These are phyloP conservation scores for Nigrospora sphaerica DNA, from an alignment of 2,329 filamentous ascomycete genomes.

Conservation along the genomic window DNA sequence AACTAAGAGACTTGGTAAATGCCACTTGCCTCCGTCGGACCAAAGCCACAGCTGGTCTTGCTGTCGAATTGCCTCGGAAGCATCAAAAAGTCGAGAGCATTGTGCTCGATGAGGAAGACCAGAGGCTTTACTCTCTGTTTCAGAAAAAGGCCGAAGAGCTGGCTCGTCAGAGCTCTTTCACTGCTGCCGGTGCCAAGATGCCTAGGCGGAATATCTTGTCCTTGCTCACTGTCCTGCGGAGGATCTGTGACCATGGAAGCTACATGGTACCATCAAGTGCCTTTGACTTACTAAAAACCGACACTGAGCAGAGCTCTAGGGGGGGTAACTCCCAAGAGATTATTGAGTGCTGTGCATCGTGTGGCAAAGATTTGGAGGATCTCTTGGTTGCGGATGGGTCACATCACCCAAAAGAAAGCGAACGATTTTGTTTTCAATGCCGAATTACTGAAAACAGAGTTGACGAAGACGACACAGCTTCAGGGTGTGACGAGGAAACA, in stretches of 20 bases:
- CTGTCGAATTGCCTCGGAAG: slow-evolving; percentile 9
- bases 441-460: neutral
- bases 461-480: neutral
- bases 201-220: slow-evolving; percentile 7
- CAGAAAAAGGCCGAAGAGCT: slow-evolving; percentile 2
- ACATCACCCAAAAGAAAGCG: neutral
- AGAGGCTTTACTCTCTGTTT: slow-evolving; percentile 14
- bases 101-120: slow-evolving; percentile 2
- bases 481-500: neutral
- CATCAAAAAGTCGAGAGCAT: slow-evolving; percentile 7
- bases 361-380: neutral
- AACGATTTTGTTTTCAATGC: neutral
- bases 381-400: neutral
- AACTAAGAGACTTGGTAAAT: slow-evolving; percentile 14
- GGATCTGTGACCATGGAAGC: slow-evolving; percentile 1
- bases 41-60: slow-evolving; percentile 8
- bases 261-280: neutral
- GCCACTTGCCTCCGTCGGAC: slow-evolving; percentile 21
- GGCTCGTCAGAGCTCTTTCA: too few species aligned
- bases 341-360: neutral
- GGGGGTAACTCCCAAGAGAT: neutral
- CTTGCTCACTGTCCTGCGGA: slow-evolving; percentile 13
- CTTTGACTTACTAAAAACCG: neutral
- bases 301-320: neutral
- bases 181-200: neutral